Conservation (phyloP, 1,284 basidiomycete genomes). For the Ceratobasidium papillatum region DNA sequence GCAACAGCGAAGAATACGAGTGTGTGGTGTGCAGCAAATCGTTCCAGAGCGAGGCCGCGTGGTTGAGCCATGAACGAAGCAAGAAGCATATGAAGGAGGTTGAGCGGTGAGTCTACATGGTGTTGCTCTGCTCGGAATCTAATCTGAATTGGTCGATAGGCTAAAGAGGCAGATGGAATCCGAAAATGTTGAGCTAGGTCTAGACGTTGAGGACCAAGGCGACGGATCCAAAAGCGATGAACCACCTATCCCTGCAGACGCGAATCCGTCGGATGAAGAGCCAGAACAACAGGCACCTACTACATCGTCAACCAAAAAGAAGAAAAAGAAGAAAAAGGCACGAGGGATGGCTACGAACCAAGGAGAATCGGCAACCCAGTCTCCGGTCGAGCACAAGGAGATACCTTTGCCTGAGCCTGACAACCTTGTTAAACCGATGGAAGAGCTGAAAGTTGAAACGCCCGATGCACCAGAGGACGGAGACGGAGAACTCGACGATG, state of each 20-base stretch:
- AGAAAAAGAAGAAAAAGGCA: conserved; percentile 45
- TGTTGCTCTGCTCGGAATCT: not conserved
- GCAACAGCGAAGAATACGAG: conserved; percentile 85
- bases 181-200: conserved; percentile 75
- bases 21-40: conserved; percentile 95
- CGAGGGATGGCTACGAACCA: conserved; percentile 29
- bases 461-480: conserved; percentile 32
- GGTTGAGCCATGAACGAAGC: conserved; percentile 96
- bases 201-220: conserved; percentile 47
- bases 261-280: conserved; percentile 14
- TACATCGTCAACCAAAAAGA: conserved; percentile 47
- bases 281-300: not conserved
- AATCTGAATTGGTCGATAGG: conserved; percentile 46
- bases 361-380: conserved; percentile 17
- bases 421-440: conserved; percentile 20
- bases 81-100: conserved; percentile 94
- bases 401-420: conserved; percentile 15
- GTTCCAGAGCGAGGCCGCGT: conserved; percentile 92
- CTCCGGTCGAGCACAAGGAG: conserved; percentile 2
- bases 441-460: conserved; percentile 28
- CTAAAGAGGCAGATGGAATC: conserved; percentile 77
- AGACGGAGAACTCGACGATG: conserved; percentile 42
- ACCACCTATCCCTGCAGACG: conserved; percentile 45
- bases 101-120: conserved; percentile 58
- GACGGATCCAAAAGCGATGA: conserved; percentile 45